These are phyloP conservation scores for Aureobasidium sp. DNA, from an alignment of 2,329 filamentous ascomycete species.

Conservation along the genomic window DNA sequence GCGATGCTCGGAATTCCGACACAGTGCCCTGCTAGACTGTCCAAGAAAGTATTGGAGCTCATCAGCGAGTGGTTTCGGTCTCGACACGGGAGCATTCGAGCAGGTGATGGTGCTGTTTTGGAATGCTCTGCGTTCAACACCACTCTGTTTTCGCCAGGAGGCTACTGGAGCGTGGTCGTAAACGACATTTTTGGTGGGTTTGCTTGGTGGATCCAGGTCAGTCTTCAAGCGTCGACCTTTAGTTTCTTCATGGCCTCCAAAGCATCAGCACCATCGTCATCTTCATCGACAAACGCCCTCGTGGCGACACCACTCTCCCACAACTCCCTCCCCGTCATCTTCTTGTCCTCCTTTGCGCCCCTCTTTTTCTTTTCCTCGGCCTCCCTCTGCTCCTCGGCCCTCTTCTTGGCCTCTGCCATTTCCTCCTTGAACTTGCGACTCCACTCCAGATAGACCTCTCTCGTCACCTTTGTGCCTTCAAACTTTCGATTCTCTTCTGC, in stretches of 20 bases:
- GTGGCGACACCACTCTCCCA: constrained; percentile 47
- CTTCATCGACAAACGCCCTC: constrained; percentile 61
- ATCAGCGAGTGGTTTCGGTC: too few species aligned
- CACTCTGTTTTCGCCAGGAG: too few species aligned
- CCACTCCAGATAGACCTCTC: constrained; percentile 80
- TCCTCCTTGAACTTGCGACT: constrained; percentile 69
- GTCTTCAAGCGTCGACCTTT: constrained; percentile 47
- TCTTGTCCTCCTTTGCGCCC: constrained; percentile 59
- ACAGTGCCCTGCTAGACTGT: too few species aligned
- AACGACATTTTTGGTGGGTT: too few species aligned
- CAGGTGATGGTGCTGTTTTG: too few species aligned
- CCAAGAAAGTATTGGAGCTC: too few species aligned
- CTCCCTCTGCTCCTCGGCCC: constrained; percentile 57
- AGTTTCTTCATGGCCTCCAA: constrained; percentile 61
- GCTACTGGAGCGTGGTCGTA: too few species aligned
- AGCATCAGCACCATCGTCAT: constrained; percentile 53
- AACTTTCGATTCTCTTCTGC: constrained; percentile 96
- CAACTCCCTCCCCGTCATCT: constrained; percentile 57
- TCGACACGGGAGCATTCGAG: too few species aligned
- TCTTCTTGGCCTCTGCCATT: constrained; percentile 64
- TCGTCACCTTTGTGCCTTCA: constrained; percentile 81
- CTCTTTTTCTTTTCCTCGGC: constrained; percentile 56
- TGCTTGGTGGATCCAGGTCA: neutral
- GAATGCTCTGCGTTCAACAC: too few species aligned
- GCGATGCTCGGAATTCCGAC: too few species aligned